Evolutionary conservation across 1,284 basidiomycete genomes (phyloP), one percentile per base, ranked within the genome.

Genomic region (Boletellus deceptivus): DNA sequence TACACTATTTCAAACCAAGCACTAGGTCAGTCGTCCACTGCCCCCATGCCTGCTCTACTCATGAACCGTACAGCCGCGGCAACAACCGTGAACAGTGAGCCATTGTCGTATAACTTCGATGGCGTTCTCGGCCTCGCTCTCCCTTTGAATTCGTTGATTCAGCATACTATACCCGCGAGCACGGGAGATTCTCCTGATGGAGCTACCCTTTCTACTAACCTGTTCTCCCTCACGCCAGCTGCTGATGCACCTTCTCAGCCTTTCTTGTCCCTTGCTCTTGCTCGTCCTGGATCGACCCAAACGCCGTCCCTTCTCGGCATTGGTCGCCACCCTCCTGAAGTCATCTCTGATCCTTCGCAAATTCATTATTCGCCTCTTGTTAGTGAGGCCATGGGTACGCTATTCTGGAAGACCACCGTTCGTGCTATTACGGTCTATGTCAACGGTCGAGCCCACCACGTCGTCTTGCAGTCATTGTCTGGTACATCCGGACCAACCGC

Each of bases 111-210:
- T 6, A 52, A 67, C 11, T 89, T 84, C 62, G 74, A 70, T 53
- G 86, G 87, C 29, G 75, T 90, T 44, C 73, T 89, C 4, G 88
- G 87, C n/a, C 79, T 90, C 36, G 83, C 86, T 2, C 79, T 88
- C 18, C 83, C 87, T 18, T 67, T 72, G 34, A 80, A 87, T 65
- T 85, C 82, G 17, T 59, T 81, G 54, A 89, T 89, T 48, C 72
- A 79, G 2, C 46, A 67, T 4, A 8, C 47, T 3, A 72, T 89
- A 29, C 72, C 77, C 0, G 73, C 83, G 0, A 70, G 70, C 11
- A 72, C 70, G 11, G 67, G 61, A 39, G 73, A 82, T 63, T 50
- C 65, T 3, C 76, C 81, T 0, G 83, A 87, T 57, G 86, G 86
- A 44, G 83, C 85, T 6, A 63, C 80, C 0, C 71, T 83, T 62